Evolutionary conservation across 495 filamentous ascomycete genomes (phyloP), one percentile per base, ranked within the genome.

Genomic region (Hypoxylon lienhwacheense): DNA sequence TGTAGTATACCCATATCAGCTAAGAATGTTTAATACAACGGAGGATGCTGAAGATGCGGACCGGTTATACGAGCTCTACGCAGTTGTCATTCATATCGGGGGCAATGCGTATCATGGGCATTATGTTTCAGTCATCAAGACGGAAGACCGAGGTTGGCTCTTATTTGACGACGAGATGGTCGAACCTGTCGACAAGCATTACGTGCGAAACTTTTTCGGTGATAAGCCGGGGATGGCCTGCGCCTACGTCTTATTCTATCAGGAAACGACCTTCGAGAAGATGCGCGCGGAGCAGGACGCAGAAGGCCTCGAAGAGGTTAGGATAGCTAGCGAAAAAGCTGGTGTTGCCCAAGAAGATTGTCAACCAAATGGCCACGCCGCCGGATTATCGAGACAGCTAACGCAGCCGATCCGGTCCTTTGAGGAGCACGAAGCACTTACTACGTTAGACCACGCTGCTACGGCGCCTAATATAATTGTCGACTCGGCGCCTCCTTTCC

Each of bases 161-260:
- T 73, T 98, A 3, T 98, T 98, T 56, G 93, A 98, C 60, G 93
- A 98, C 67, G 93, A 98, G 74, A 87, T 97, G 80, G 93, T 98
- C 8, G 93, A 97, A 66, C 93, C 95, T 0, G 93, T 98, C 4
- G 90, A 97, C 65, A 96, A 96, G 66, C 85, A 84, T 63, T 98
- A 93, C 66, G 95, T 98, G n/a, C 81, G 84, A 43, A 97, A 96
- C 65, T 98, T 97, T 73, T 98, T 98, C 64, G 93, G 93, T 19
- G 93, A 96, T 64, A 86, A 87, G 55, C 87, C 89, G 11, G 89
- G 89, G 1, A 79, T 91, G 67, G 95, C 93, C 14, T 97, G 91
- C 70, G 93, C 93, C 15, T 98, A 98, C 63, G 91, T 98, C 14
- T 75, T 98, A 1, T 97, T 98, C 70, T 98, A 98, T 65, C 93